A percentile compares a stretch with the other conserved stretches of the same genome.
Evolutionary conservation across 1,284 basidiomycete species (phyloP).

Genomic region (Ganoderma lucidum): DNA sequence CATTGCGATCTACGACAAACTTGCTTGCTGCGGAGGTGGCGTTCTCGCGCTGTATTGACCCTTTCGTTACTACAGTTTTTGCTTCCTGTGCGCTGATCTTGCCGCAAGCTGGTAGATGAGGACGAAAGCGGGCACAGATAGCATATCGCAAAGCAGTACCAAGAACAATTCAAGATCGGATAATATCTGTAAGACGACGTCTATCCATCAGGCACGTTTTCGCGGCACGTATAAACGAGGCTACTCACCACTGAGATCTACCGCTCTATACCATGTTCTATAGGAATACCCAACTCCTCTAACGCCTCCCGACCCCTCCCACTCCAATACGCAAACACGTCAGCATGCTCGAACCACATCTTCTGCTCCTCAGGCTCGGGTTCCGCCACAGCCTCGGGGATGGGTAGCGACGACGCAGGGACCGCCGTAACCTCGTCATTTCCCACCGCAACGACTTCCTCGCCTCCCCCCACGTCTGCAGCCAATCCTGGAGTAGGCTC

Average conservation of each 20-base stretch:
- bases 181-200: background rate
- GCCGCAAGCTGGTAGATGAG: background rate
- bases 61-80: background rate
- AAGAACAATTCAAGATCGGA: background rate
- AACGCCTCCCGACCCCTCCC: conserved; percentile 57
- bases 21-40: background rate
- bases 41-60: too few relatives aligned
- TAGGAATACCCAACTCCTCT: conserved; percentile 55
- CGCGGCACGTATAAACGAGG: background rate
- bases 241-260: conserved; percentile 21
- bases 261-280: conserved; percentile 49
- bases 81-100: background rate
- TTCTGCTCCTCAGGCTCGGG: conserved; percentile 12
- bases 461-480: background rate
- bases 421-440: conserved; percentile 33
- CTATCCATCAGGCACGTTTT: background rate
- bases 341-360: conserved; percentile 66
- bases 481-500: background rate
- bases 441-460: conserved; percentile 23
- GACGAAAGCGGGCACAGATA: background rate
- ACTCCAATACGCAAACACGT: conserved; percentile 58
- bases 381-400: background rate
- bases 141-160: conserved; percentile 10
- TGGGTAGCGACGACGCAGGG: background rate
- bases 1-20: background rate